A percentile compares a stretch with the other conserved stretches of the same genome.
Conservation (phyloP, 257 asterid genomes). For the Solanum pinnatisectum region DNA sequence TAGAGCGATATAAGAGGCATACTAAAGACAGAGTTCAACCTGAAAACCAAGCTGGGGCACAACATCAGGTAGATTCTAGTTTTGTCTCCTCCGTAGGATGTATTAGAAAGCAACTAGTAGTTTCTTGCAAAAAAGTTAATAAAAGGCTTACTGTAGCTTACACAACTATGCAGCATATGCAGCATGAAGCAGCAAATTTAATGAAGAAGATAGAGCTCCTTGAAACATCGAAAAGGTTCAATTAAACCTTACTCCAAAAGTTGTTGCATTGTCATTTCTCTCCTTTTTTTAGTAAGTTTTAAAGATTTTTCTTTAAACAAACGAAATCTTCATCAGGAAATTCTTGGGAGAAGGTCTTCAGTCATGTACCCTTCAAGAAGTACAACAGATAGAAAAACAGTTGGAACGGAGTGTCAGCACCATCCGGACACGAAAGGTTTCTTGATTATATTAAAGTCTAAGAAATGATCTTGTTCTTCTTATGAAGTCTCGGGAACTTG, state of each 20-base stretch:
- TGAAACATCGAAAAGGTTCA: constrained; percentile 65
- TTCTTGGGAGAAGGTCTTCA: constrained; percentile 72
- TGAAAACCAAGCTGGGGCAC: constrained; percentile 37
- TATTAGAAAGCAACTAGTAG: background rate
- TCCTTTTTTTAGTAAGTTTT: background rate
- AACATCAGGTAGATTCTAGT: constrained; percentile 41
- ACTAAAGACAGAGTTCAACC: constrained; percentile 39
- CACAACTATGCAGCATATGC: constrained; percentile 31
- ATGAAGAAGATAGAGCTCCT: constrained; percentile 73
- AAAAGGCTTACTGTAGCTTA: background rate
- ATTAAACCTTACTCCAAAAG: background rate
- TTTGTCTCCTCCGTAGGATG: background rate
- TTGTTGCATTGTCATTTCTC: background rate
- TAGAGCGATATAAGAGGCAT: constrained; percentile 59
- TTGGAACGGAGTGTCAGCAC: constrained; percentile 55
- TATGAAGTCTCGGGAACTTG: background rate
- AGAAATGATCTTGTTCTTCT: background rate
- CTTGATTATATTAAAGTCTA: background rate
- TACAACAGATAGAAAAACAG: constrained; percentile 74
- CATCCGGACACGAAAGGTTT: constrained; percentile 75
- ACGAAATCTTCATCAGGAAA: constrained; percentile 30
- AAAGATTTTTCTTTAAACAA: background rate
- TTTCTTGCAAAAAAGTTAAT: background rate
- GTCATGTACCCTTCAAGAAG: constrained; percentile 59
- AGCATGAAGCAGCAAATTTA: constrained; percentile 62